phyloP scores from a whole-genome alignment of 2,329 filamentous ascomycete species.

The Colletotrichum sp. region DNA sequence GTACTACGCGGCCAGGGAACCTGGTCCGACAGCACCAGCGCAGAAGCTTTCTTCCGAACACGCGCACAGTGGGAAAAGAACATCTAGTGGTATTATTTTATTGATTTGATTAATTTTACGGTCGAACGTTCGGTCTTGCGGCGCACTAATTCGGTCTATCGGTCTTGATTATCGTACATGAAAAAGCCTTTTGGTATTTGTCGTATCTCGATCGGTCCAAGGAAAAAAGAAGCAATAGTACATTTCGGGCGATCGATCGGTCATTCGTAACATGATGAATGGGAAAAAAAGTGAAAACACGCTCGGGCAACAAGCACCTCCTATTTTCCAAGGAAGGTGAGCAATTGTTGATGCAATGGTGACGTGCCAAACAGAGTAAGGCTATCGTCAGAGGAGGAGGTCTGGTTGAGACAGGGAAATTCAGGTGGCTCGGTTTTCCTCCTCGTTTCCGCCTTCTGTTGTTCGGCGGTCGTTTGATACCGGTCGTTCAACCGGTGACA shows the following conservation, averaged over 20 bases:
- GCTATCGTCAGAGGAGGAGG: neutral
- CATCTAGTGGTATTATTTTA: neutral
- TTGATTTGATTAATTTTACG: neutral
- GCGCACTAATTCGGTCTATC: constrained; percentile 2
- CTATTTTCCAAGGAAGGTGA: neutral
- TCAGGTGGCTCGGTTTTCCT: neutral
- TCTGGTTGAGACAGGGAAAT: neutral
- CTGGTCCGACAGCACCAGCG: neutral
- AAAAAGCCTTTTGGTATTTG: neutral
- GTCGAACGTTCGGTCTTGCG: neutral
- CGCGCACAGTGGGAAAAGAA: neutral
- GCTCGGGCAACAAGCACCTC: neutral
- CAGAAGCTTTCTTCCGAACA: neutral
- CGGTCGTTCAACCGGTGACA: constrained; percentile 19
- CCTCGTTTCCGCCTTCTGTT: neutral
- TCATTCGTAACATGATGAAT: neutral
- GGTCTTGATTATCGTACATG: constrained; percentile 7
- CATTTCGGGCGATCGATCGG: neutral
- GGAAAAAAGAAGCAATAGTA: neutral
- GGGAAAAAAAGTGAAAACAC: neutral
- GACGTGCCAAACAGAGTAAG: neutral
- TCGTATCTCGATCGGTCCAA: constrained; percentile 3
- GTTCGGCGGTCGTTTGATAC: neutral
- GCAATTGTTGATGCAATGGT: neutral
- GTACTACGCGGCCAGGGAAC: neutral